phyloP scores from a whole-genome alignment of 2,329 filamentous ascomycete species.

The Claviceps quebecensis region DNA sequence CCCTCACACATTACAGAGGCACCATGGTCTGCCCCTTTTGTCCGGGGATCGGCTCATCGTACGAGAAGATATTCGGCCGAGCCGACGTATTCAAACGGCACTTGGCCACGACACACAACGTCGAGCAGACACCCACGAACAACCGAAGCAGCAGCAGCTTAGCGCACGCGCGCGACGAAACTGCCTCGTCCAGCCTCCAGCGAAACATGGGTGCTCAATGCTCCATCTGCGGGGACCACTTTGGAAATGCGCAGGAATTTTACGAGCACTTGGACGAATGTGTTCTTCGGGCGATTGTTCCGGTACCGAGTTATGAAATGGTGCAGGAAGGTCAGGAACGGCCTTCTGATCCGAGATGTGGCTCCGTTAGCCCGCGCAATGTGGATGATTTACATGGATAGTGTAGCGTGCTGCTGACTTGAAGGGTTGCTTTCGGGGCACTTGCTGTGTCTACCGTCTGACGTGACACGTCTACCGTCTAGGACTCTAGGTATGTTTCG shows the following conservation, averaged over 20 bases:
- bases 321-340: neutral
- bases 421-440: no score
- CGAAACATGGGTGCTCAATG: slow-evolving; percentile 54
- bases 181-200: neutral
- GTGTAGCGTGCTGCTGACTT: no score
- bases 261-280: slow-evolving; percentile 82
- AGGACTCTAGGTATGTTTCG: no score
- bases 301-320: slow-evolving; percentile 9
- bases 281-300: slow-evolving; percentile 44
- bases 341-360: neutral
- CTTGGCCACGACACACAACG: slow-evolving; percentile 79
- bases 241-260: slow-evolving; percentile 83
- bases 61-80: slow-evolving; percentile 90
- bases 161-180: slow-evolving; percentile 4
- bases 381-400: neutral
- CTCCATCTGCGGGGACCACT: slow-evolving; percentile 71
- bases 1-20: slow-evolving; percentile 91
- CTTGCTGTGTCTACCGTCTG: no score
- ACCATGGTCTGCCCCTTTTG: slow-evolving; percentile 98
- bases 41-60: slow-evolving; percentile 70
- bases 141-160: slow-evolving; percentile 30
- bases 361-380: slow-evolving; percentile 2
- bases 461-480: no score
- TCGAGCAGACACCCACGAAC: slow-evolving; percentile 88
- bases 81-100: slow-evolving; percentile 97